Percentiles rank a stretch among this genome's conserved stretches.
phyloP scores from a whole-genome alignment of 1,139 yeast genomes.

The Yamadazyma triangularis region DNA sequence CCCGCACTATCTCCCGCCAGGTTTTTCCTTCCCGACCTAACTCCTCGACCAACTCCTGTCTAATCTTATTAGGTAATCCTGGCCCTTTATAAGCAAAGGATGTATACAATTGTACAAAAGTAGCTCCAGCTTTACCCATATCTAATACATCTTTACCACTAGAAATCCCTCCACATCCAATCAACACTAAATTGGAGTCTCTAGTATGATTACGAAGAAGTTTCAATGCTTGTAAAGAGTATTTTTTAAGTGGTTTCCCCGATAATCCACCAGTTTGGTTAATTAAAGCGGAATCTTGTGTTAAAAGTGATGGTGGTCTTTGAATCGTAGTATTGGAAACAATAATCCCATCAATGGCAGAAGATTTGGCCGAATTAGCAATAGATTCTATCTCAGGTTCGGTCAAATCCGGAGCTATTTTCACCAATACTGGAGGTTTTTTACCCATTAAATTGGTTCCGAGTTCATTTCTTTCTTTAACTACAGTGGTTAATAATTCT shows the following conservation, averaged over 20 bases:
- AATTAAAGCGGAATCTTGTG: conserved; percentile 38
- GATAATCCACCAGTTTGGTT: conserved; percentile 83
- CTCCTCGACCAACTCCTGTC: conserved; percentile 67
- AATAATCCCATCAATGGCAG: conserved; percentile 86
- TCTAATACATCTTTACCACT: conserved; percentile 84
- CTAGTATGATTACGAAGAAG: conserved; percentile 72
- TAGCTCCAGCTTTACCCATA: conserved; percentile 91
- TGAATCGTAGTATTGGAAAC: conserved; percentile 88
- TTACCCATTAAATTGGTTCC: conserved; percentile 34
- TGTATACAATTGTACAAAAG: conserved; percentile 80
- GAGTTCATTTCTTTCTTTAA: conserved; percentile 50
- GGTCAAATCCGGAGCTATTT: conserved; percentile 88
- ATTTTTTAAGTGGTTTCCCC: conserved; percentile 87
- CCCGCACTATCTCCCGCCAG: conserved; percentile 74
- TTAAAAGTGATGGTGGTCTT: conserved; percentile 59
- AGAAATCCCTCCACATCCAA: conserved; percentile 94
- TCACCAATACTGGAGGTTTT: conserved; percentile 77
- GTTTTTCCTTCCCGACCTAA: conserved; percentile 72
- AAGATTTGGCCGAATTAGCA: conserved; percentile 71
- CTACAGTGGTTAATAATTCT: conserved; percentile 60
- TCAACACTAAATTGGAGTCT: conserved; percentile 62
- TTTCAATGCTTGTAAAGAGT: conserved; percentile 65
- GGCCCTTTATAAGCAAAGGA: conserved; percentile 94
- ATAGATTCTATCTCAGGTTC: conserved; percentile 79
- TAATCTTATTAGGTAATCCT: conserved; percentile 72